These are phyloP conservation scores for Alternaria rosae DNA, from an alignment of 2,329 filamentous ascomycete genomes.

Conservation along the genomic window DNA sequence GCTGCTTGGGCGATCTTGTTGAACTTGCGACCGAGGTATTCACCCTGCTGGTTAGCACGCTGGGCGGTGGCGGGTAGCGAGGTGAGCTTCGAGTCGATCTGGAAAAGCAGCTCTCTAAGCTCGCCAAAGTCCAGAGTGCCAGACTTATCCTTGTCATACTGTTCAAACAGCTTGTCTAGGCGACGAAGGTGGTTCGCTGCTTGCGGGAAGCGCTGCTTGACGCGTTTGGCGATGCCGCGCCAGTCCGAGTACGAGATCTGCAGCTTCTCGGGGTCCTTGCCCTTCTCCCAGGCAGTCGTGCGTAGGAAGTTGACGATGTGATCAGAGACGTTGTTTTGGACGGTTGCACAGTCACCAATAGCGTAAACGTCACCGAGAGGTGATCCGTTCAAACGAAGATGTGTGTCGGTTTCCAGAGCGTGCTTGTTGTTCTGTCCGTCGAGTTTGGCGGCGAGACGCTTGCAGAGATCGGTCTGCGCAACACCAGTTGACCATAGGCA, in stretches of 20 bases:
- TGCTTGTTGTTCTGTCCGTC: constrained; percentile 83
- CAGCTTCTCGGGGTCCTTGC: constrained; percentile 86
- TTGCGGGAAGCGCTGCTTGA: constrained; percentile 91
- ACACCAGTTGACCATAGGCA: constrained; percentile 98
- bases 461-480: constrained; percentile 79
- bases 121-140: constrained; percentile 95
- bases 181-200: constrained; percentile 85
- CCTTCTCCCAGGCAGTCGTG: constrained; percentile 88
- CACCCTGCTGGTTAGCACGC: constrained; percentile 92
- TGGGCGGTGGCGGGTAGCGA: constrained; percentile 95
- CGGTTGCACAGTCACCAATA: constrained; percentile 93
- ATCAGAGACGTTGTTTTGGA: constrained; percentile 96
- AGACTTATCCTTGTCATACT: constrained; percentile 91
- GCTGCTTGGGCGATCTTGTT: constrained; percentile 85
- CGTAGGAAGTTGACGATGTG: constrained; percentile 91
- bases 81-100: constrained; percentile 95
- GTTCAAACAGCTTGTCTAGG: constrained; percentile 86
- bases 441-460: constrained; percentile 79
- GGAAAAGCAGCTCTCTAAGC: constrained; percentile 82
- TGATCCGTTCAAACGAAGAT: constrained; percentile 86
- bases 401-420: constrained; percentile 92
- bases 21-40: constrained; percentile 91
- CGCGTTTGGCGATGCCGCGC: constrained; percentile 81
- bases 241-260: constrained; percentile 88
- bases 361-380: constrained; percentile 95